These are phyloP conservation scores for Dacryopinax spathularia DNA, from an alignment of 768 basidiomycete species.

Conservation along the genomic window DNA sequence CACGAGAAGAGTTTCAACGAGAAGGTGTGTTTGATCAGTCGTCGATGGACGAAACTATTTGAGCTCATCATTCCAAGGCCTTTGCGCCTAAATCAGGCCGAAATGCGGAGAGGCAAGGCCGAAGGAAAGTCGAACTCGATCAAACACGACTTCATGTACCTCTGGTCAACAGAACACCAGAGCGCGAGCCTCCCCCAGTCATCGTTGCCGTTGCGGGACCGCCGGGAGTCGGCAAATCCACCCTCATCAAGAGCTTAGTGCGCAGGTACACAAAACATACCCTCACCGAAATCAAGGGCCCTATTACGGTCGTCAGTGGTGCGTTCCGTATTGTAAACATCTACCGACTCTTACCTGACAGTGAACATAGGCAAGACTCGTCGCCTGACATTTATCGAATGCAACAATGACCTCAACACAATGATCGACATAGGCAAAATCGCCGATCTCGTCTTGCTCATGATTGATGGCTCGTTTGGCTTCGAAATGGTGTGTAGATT, in stretches of 20 bases:
- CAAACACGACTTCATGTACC: slow-evolving; percentile 94
- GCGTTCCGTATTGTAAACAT: background rate
- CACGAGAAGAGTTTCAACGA: slow-evolving; percentile 74
- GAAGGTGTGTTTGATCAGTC: slow-evolving; percentile 43
- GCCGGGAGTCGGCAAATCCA: slow-evolving; percentile 93
- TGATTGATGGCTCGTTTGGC: slow-evolving; percentile 96
- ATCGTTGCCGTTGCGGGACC: slow-evolving; percentile 92
- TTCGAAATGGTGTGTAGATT: slow-evolving; percentile 82
- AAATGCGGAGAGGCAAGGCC: slow-evolving; percentile 73
- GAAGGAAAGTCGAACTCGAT: slow-evolving; percentile 82
- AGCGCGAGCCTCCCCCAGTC: slow-evolving; percentile 81
- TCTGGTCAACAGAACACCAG: slow-evolving; percentile 84
- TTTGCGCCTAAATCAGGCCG: slow-evolving; percentile 88
- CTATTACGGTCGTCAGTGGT: slow-evolving; percentile 81
- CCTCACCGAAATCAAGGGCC: slow-evolving; percentile 75
- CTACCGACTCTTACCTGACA: background rate
- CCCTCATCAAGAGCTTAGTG: slow-evolving; percentile 79
- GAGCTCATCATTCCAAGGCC: slow-evolving; percentile 33
- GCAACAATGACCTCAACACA: slow-evolving; percentile 91
- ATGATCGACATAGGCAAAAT: slow-evolving; percentile 98
- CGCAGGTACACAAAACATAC: slow-evolving; percentile 89
- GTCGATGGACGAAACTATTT: background rate
- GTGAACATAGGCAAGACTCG: slow-evolving; percentile 54
- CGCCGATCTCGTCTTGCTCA: slow-evolving; percentile 87
- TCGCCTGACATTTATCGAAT: slow-evolving; percentile 90